Base-by-base conservation (phyloP, 169 alveolate species). In the Plasmodium cynomolgi region DNA sequence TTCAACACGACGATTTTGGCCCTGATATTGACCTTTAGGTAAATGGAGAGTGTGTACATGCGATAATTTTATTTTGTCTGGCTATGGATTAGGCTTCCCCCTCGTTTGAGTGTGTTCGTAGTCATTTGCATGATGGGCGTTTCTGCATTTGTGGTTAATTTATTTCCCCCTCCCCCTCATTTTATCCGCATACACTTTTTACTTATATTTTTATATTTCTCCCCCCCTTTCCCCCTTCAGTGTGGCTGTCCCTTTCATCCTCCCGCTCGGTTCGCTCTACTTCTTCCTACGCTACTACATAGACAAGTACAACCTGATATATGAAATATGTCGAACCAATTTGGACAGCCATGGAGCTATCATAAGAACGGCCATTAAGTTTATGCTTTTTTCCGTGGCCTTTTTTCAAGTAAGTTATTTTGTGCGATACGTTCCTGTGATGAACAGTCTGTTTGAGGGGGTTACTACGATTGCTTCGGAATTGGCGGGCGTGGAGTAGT, bases 301-400 rank as follows among this genome's bases (percentile, higher is more conserved):
- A 74, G 97, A 96, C 93, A 93, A 97, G 71, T 96, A 96, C 84
- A 96, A 96, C 39, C 80, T 96, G 77, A 96, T 96, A 47, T 94
- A 95, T 95, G 94, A 92, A 72, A 73, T 96, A 37, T 94, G 93
- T 74, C 92, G 96, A 81, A 88, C 96, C 58, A 96, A 95, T 77
- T 94, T 96, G 93, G 97, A 96, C 81, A 92, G 96, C 50, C 95
- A 96, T 15, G 97, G 97, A 44, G 93, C 96, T 29, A 94, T 96
- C 20, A 90, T 96, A 17, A 94, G 95, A 34, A 92, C 97, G 44
- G 97, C 97, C 23, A 93, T 96, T 29, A 96, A 95, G 84, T 95
- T 96, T 20, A 96, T 96, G 97, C 93, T 96, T 81, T 84, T 95
- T 75, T 96, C 97, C 68, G 96, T 96, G 20, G 96, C 97, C 8